A percentile compares a stretch with the other conserved stretches of the same genome.
Conservation (phyloP, 768 basidiomycete genomes). For the Tulasnella sp. region DNA sequence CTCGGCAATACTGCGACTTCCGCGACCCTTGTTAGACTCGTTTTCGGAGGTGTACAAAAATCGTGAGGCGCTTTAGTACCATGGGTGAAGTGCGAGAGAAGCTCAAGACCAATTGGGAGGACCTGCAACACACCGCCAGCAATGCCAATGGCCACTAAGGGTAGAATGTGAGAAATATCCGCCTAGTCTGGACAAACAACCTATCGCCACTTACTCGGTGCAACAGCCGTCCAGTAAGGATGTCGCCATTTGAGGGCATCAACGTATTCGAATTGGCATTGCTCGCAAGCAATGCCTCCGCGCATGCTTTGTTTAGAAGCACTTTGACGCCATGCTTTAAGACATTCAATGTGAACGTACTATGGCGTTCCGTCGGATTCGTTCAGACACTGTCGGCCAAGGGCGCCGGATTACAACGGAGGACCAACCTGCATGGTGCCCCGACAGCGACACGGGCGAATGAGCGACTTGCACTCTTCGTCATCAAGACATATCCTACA, state of each 20-base stretch:
- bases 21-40: background rate
- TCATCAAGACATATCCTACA: background rate
- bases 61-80: background rate
- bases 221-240: background rate
- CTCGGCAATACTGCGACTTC: background rate
- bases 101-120: background rate
- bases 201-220: background rate
- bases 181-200: background rate
- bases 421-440: background rate
- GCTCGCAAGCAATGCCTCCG: background rate
- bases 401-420: background rate
- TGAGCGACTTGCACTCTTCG: background rate
- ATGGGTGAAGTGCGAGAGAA: background rate
- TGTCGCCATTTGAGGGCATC: background rate
- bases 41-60: background rate
- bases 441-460: background rate
- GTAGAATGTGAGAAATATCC: background rate
- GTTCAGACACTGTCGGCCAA: background rate
- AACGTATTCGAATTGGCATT: background rate
- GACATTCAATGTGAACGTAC: background rate
- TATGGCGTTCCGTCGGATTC: background rate
- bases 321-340: background rate
- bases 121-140: background rate
- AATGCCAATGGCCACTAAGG: background rate
- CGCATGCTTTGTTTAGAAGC: background rate